These are phyloP conservation scores for Microascus cirrosus DNA, from an alignment of 2,329 filamentous ascomycete species.

Conservation along the genomic window DNA sequence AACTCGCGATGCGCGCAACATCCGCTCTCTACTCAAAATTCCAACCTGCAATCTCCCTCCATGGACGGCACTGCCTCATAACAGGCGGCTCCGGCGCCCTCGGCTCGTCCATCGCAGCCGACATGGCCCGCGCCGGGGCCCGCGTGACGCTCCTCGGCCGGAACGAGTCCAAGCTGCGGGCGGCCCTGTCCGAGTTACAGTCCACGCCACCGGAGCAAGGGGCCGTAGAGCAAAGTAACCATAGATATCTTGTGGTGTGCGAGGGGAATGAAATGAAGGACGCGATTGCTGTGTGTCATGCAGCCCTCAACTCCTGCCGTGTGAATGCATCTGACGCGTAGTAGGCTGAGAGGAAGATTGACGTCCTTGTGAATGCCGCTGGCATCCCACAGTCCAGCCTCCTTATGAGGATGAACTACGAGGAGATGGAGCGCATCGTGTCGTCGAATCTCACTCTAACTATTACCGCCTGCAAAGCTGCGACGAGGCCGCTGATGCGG, in stretches of 20 bases:
- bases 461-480: conserved; percentile 47
- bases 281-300: neutral
- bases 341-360: conserved; percentile 13
- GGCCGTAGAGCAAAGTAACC: neutral
- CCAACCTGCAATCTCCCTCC: conserved; percentile 15
- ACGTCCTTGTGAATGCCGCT: conserved; percentile 70
- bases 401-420: conserved; percentile 41
- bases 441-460: conserved; percentile 61
- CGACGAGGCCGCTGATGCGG: conserved; percentile 10
- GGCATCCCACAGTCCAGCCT: conserved; percentile 58
- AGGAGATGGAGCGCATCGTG: conserved; percentile 45
- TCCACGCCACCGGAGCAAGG: neutral
- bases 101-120: conserved; percentile 53
- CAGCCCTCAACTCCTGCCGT: neutral
- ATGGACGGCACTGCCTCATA: conserved; percentile 44
- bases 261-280: neutral
- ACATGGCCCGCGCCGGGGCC: conserved; percentile 54
- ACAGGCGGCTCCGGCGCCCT: conserved; percentile 64
- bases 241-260: conserved; percentile 1
- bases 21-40: neutral
- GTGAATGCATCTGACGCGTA: neutral
- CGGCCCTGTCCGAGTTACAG: conserved; percentile 21
- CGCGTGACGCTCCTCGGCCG: conserved; percentile 51
- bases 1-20: neutral
- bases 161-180: conserved; percentile 31